These are phyloP conservation scores for Podospora appendiculata DNA, from an alignment of 495 filamentous ascomycete genomes.

Conservation along the genomic window DNA sequence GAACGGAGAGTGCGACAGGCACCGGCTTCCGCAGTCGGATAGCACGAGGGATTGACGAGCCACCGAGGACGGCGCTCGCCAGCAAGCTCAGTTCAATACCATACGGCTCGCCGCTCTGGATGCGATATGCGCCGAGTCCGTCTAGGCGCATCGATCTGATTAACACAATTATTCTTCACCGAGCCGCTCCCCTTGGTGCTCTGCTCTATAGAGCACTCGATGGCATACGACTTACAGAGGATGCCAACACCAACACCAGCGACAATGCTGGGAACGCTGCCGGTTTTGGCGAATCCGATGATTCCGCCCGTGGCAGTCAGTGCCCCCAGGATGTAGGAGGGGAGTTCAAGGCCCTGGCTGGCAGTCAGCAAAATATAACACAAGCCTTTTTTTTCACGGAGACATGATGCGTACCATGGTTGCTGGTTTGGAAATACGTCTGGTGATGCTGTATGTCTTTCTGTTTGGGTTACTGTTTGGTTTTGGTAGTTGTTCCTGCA, in stretches of 20 bases:
- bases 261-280: conserved; percentile 75
- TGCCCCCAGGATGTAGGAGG: conserved; percentile 66
- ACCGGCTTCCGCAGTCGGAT: conserved; percentile 72
- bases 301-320: conserved; percentile 82
- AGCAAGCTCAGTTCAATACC: conserved; percentile 70
- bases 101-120: conserved; percentile 56
- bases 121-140: conserved; percentile 61
- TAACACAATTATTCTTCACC: no score
- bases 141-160: conserved; percentile 25
- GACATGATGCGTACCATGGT: no score
- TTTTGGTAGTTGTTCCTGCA: not conserved
- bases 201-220: not conserved
- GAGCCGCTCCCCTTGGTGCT: no score
- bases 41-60: conserved; percentile 74
- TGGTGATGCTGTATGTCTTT: not conserved
- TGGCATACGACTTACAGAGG: conserved; percentile 31
- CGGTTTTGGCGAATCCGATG: conserved; percentile 72
- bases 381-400: no score
- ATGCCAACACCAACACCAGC: conserved; percentile 77
- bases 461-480: not conserved
- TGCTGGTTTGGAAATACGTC: not conserved
- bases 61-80: conserved; percentile 74
- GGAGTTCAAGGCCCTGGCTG: conserved; percentile 25
- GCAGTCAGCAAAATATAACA: not conserved
- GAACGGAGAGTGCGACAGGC: conserved; percentile 60